Conservation (phyloP, 176 grass and related monocot species). For the Carex scoparia region DNA sequence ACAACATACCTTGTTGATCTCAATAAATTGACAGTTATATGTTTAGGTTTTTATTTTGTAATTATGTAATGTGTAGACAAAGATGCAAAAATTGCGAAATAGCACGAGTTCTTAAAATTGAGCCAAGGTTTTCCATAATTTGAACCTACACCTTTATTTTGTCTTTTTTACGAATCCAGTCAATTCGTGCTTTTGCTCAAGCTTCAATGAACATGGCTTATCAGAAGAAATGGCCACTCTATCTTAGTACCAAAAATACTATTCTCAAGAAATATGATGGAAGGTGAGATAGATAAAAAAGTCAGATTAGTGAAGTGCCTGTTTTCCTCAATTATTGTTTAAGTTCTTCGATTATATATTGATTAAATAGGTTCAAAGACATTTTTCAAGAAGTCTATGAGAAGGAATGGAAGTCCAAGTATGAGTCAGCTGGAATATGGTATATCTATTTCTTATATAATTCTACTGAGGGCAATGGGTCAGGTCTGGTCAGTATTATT, state of each 20-base stretch:
- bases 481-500: neutral
- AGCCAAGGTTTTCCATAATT: neutral
- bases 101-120: neutral
- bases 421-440: constrained; percentile 85
- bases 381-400: constrained; percentile 96
- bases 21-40: neutral
- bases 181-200: constrained; percentile 72
- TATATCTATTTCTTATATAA: constrained; percentile 27
- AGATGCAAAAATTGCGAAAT: neutral
- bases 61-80: neutral
- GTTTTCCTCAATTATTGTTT: neutral
- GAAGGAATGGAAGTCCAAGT: constrained; percentile 65
- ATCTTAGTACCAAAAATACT: constrained; percentile 98
- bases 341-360: constrained; percentile 10
- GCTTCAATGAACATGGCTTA: constrained; percentile 80
- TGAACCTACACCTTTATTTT: constrained; percentile 11
- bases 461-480: neutral
- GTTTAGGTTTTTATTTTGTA: neutral
- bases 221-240: constrained; percentile 94
- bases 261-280: constrained; percentile 96
- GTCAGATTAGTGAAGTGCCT: constrained; percentile 8
- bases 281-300: constrained; percentile 36
- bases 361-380: constrained; percentile 57
- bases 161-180: constrained; percentile 41
- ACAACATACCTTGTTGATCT: neutral